phyloP scores from a whole-genome alignment of 2,329 filamentous ascomycete genomes.

The Neobulgaria alba region DNA sequence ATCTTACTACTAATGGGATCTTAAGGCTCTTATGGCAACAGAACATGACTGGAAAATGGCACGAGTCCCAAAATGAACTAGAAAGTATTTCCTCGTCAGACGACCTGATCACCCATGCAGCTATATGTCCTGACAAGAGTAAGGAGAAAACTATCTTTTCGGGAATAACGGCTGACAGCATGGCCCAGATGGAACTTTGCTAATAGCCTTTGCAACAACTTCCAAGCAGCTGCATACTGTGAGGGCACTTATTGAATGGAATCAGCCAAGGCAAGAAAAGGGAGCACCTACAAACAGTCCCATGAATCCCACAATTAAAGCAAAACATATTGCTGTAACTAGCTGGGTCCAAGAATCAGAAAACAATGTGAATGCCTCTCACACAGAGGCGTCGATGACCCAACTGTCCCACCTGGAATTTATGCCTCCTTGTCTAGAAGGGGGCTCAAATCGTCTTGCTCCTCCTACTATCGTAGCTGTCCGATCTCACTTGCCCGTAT shows the following conservation, averaged over 20 bases:
- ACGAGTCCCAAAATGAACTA: conserved; percentile 64
- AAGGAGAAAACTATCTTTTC: conserved; percentile 17
- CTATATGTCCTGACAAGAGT: conserved; percentile 69
- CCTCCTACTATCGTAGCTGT: conserved; percentile 62
- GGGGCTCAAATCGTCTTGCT: conserved; percentile 26
- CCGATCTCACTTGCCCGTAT: conserved; percentile 52
- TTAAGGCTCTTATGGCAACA: conserved; percentile 74
- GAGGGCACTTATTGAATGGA: conserved; percentile 69
- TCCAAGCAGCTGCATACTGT: conserved; percentile 68
- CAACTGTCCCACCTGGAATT: conserved; percentile 69
- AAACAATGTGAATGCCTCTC: conserved; percentile 30
- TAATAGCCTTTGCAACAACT: conserved; percentile 59
- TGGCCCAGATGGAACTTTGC: conserved; percentile 36
- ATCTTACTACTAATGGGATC: conserved; percentile 64
- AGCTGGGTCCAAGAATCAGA: conserved; percentile 37
- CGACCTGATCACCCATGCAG: conserved; percentile 72
- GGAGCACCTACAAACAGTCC: conserved; percentile 36
- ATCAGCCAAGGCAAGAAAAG: conserved; percentile 48
- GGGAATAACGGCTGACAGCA: conserved; percentile 5
- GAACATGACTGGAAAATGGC: conserved; percentile 55
- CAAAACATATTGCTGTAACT: conserved; percentile 47
- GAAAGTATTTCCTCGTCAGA: conserved; percentile 65
- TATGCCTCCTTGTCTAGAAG: conserved; percentile 57
- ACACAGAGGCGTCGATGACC: conserved; percentile 43
- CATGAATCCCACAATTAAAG: conserved; percentile 45